phyloP scores from a whole-genome alignment of 768 basidiomycete genomes.

The Lyophyllum semitale region DNA sequence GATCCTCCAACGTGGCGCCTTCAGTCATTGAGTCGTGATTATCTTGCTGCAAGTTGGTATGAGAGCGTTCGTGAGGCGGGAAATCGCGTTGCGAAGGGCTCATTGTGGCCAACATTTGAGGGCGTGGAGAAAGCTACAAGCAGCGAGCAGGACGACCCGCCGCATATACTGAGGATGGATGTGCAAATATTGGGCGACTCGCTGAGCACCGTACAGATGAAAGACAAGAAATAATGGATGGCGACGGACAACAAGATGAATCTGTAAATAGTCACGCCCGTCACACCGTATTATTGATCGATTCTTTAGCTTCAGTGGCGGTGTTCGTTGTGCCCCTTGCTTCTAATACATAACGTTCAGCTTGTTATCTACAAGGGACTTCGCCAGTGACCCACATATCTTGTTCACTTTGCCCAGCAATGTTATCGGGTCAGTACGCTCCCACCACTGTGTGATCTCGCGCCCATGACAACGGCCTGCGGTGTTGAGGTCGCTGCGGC shows the following conservation, averaged over 20 bases:
- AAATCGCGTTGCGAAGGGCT: constrained; percentile 22
- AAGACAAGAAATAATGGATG: constrained; percentile 17
- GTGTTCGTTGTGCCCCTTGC: constrained; percentile 1
- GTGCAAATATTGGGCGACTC: constrained; percentile 21
- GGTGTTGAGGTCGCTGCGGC: no score
- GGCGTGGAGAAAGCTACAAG: not conserved
- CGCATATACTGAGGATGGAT: constrained; percentile 16
- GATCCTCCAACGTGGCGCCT: constrained; percentile 46
- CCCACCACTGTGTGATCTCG: no score
- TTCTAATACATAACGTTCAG: no score
- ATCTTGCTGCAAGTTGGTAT: constrained; percentile 30
- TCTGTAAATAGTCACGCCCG: constrained; percentile 13
- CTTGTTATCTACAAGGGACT: no score
- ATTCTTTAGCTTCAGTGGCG: no score
- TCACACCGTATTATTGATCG: no score
- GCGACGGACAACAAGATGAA: constrained; percentile 7
- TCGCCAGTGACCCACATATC: no score
- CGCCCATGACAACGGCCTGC: constrained; percentile 9
- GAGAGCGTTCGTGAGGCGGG: constrained; percentile 31
- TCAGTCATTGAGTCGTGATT: constrained; percentile 20
- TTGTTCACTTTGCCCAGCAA: not conserved
- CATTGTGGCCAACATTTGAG: constrained; percentile 28
- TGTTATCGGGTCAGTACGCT: no score
- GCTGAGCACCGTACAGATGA: constrained; percentile 25
- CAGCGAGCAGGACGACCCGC: constrained; percentile 9